These are phyloP conservation scores for Thymus quinquecostatus DNA, from an alignment of 257 asterid species.

Conservation along the genomic window DNA sequence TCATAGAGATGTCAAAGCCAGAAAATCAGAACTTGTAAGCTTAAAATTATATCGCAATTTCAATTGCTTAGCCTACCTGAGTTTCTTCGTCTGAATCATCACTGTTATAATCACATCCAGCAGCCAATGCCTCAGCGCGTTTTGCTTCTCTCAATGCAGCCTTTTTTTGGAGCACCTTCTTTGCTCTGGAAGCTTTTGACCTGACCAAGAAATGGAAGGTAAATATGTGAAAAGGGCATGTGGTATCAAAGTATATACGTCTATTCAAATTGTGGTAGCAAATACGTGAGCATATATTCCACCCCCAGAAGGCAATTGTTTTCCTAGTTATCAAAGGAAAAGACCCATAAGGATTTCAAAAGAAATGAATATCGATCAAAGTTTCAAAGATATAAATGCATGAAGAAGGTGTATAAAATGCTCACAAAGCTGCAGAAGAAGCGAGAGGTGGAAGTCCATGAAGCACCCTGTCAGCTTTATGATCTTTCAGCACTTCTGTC, in stretches of 20 bases:
- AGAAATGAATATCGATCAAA: background rate
- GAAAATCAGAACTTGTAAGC: constrained; percentile 12
- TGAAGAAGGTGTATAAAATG: constrained; percentile 26
- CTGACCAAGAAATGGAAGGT: constrained; percentile 37
- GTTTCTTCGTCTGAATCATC: constrained; percentile 83
- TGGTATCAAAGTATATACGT: background rate
- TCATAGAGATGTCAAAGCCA: constrained; percentile 27
- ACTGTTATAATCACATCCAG: constrained; percentile 78
- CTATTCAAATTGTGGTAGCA: background rate
- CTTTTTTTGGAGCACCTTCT: constrained; percentile 63
- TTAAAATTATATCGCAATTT: constrained; percentile 17
- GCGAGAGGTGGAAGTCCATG: constrained; percentile 76
- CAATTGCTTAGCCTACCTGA: constrained; percentile 57
- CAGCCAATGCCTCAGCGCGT: constrained; percentile 81
- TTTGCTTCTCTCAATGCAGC: constrained; percentile 56
- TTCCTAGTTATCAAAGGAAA: too few species aligned
- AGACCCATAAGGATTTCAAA: too few species aligned
- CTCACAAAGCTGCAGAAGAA: constrained; percentile 73
- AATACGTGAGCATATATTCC: background rate
- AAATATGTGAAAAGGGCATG: constrained; percentile 14
- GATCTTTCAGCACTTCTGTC: constrained; percentile 65
- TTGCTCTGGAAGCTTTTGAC: constrained; percentile 78
- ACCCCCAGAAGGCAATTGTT: too few species aligned
- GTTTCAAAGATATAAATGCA: constrained; percentile 23
- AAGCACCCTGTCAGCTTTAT: constrained; percentile 62